Base-by-base conservation (phyloP, 2,329 filamentous ascomycete genomes). In the Celoporthe dispersa region DNA sequence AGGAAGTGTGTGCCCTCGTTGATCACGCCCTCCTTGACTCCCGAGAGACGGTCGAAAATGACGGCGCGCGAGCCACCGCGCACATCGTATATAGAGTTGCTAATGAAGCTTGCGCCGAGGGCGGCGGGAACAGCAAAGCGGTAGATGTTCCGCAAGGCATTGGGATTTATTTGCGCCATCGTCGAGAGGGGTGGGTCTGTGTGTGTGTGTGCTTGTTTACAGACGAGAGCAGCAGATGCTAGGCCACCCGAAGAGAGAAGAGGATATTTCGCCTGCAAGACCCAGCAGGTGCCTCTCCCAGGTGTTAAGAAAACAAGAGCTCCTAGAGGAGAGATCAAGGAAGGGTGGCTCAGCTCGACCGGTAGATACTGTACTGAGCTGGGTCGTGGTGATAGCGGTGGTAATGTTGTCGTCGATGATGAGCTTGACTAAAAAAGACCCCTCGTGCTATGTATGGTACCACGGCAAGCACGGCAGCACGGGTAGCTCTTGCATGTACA, bases 1-100 rank as follows among this genome's bases (percentile, higher is more conserved):
- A 99, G 85, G 82, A 99, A 97, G 82, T 99, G 96, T 68, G 96
- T 99, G 78, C 96, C 96, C 84, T 99, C 96, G 81, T 94, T 97
- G 77, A 96, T 85, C 69, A 99, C 96, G 64, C 88, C 84, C 75
- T 99, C 95, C 86, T 97, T 95, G 74, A 99, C 96, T 84, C 96
- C 96, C 65, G 90, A 88, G 75, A 98, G 75, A 74, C 96, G 88
- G 86, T 99, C 97, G 86, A 99, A 99, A 85, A 99, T 99, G 83
- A 99, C 94, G 72, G 96, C 96, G 78, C 96, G 90, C 73, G 91
- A 92, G 77, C 96, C 96, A 80, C 96, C 96, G 81, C 94, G 94
- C 80, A 99, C 96, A 82, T 99, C 96, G 90, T 98, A 99, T 73
- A 99, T 89, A 70, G 94, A 93, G 74, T 93, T 88, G 81, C 94